Percentiles rank a stretch among this genome's conserved stretches.
phyloP scores from a whole-genome alignment of 139 green algal genomes.

The Volvox africanus region DNA sequence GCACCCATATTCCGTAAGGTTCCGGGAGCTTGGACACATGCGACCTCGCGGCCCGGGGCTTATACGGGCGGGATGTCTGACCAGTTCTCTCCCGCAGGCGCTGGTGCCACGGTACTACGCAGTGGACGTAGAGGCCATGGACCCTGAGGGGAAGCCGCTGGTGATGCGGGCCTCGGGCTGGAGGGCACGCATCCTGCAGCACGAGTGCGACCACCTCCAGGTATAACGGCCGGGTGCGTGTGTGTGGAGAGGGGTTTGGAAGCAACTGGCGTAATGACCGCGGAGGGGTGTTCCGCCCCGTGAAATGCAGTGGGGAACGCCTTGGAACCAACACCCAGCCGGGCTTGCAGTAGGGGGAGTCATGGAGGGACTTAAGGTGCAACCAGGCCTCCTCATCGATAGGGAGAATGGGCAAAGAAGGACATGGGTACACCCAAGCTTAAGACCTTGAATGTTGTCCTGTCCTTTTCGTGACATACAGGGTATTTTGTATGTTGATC shows the following conservation, averaged over 20 bases:
- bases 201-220: slow-evolving; percentile 98
- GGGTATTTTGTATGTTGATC: slow-evolving; percentile 39
- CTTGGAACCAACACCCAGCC: too few relatives aligned
- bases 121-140: slow-evolving; percentile 72
- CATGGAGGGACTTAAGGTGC: too few relatives aligned
- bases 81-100: background rate
- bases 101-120: slow-evolving; percentile 20
- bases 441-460: background rate
- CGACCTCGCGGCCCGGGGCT: too few relatives aligned
- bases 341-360: too few relatives aligned
- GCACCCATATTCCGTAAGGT: too few relatives aligned
- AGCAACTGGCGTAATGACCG: background rate
- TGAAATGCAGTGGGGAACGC: background rate
- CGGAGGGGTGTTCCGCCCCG: background rate
- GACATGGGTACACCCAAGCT: background rate
- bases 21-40: too few relatives aligned
- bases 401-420: too few relatives aligned
- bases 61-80: too few relatives aligned
- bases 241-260: background rate
- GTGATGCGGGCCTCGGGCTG: slow-evolving; percentile 69
- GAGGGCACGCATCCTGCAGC: slow-evolving; percentile 95
- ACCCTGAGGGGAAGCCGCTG: slow-evolving; percentile 84
- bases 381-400: too few relatives aligned
- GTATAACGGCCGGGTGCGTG: slow-evolving; percentile 28
- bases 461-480: background rate